phyloP scores from a whole-genome alignment of 2,329 filamentous ascomycete species.

The Pleurostoma richardsiae region DNA sequence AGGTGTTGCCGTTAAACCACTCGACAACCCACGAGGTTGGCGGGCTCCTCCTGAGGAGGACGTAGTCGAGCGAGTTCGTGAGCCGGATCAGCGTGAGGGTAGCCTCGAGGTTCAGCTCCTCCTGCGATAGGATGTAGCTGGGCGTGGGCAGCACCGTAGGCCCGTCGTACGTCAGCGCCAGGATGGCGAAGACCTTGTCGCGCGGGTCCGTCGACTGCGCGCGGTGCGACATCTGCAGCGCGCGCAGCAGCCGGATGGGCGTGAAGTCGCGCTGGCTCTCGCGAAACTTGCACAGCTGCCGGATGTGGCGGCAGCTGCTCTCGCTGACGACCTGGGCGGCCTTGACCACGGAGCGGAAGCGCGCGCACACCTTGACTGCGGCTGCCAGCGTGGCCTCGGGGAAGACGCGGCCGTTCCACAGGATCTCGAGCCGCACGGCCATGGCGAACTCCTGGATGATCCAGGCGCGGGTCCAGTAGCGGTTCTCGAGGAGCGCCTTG shows the following conservation, averaged over 20 bases:
- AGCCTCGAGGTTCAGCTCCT: background rate
- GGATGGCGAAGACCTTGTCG: background rate
- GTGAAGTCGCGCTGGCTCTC: background rate
- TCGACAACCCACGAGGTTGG: background rate
- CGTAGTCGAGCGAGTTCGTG: background rate
- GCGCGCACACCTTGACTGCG: background rate
- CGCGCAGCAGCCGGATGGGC: background rate
- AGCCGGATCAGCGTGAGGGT: background rate
- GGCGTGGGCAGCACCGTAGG: background rate
- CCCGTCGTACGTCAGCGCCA: background rate
- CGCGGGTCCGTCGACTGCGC: background rate
- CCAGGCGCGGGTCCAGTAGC: background rate
- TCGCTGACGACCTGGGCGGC: background rate
- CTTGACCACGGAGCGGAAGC: background rate
- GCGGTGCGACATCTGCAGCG: background rate
- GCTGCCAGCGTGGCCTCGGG: background rate
- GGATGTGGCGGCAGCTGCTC: background rate
- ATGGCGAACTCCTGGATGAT: background rate
- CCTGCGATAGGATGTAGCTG: background rate
- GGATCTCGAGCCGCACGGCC: background rate
- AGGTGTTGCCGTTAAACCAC: background rate
- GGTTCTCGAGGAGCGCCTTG: background rate
- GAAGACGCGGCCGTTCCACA: background rate
- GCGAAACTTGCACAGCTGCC: background rate
- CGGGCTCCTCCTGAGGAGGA: background rate